A percentile compares a stretch with the other conserved stretches of the same genome.
Conservation (phyloP, 2,329 filamentous ascomycete species). For the Immersiporthe knoxdaviesiana region DNA sequence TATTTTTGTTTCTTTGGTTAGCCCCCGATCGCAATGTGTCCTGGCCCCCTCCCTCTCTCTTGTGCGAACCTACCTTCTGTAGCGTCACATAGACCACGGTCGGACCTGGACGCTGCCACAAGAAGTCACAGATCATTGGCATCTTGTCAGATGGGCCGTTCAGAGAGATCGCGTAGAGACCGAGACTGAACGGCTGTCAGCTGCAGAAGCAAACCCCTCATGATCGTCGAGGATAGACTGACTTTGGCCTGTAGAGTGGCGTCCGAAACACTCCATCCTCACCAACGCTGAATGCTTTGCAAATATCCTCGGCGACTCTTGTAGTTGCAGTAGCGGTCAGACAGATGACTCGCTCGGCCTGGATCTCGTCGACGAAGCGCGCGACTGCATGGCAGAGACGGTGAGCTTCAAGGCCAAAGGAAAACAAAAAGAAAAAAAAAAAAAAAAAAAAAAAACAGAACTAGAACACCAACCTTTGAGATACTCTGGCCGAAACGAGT, state of each 20-base stretch:
- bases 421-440: too few relatives aligned
- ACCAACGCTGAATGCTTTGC: conserved; percentile 54
- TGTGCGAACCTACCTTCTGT: conserved; percentile 47
- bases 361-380: conserved; percentile 57
- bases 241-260: conserved; percentile 62
- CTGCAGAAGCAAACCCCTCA: background rate
- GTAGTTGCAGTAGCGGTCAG: conserved; percentile 63
- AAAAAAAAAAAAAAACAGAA: conserved; percentile 15
- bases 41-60: too few relatives aligned
- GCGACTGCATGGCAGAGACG: conserved; percentile 44
- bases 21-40: too few relatives aligned
- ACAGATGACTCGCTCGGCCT: conserved; percentile 62
- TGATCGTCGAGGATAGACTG: background rate
- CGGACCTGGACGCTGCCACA: conserved; percentile 54
- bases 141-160: conserved; percentile 49
- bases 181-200: conserved; percentile 42
- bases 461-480: conserved; percentile 44
- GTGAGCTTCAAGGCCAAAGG: conserved; percentile 26
- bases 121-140: conserved; percentile 50
- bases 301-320: conserved; percentile 58
- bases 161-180: conserved; percentile 54
- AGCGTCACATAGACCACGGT: conserved; percentile 65
- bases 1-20: background rate
- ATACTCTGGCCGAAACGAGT: conserved; percentile 55
- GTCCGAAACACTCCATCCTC: conserved; percentile 58